Evolutionary conservation across 805 yeast genomes (phyloP).

Genomic region (Hanseniaspora mollemarum): DNA sequence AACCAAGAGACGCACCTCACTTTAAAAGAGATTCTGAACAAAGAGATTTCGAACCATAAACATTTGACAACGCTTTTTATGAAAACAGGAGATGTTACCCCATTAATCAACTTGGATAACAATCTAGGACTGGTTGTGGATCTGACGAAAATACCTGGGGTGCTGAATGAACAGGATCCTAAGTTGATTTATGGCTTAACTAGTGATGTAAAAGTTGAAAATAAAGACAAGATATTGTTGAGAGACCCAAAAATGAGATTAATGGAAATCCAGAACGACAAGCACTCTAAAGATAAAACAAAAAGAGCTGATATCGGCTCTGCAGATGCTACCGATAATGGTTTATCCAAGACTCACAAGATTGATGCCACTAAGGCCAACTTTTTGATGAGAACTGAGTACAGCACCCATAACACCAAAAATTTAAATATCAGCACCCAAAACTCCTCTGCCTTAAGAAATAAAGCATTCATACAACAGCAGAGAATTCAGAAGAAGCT

Average conservation of each 20-base stretch:
- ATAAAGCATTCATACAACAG: slow-evolving; percentile 19
- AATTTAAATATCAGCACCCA: slow-evolving; percentile 24
- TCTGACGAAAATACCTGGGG: slow-evolving; percentile 51
- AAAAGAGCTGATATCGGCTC: not conserved
- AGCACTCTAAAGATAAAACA: slow-evolving; percentile 7
- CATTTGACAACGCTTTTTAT: slow-evolving; percentile 62
- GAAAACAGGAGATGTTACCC: slow-evolving; percentile 52
- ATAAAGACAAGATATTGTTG: slow-evolving; percentile 63
- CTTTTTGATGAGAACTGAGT: slow-evolving; percentile 91
- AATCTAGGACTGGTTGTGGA: slow-evolving; percentile 71
- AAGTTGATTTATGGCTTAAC: slow-evolving; percentile 31
- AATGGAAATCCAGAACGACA: slow-evolving; percentile 11
- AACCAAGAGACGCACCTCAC: not conserved
- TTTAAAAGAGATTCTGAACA: slow-evolving; percentile 8
- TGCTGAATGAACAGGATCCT: slow-evolving; percentile 51
- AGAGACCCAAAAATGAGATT: slow-evolving; percentile 48
- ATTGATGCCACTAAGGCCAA: slow-evolving; percentile 38
- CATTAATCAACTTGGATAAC: slow-evolving; percentile 47
- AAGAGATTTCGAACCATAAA: slow-evolving; percentile 11
- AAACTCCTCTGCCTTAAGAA: slow-evolving; percentile 17
- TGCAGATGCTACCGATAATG: slow-evolving; percentile 21
- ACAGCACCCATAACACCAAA: slow-evolving; percentile 41
- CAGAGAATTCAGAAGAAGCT: slow-evolving; percentile 19
- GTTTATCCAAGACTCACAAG: slow-evolving; percentile 25
- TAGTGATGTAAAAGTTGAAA: slow-evolving; percentile 46